These are phyloP conservation scores for Elsinoe batatas DNA, from an alignment of 2,329 filamentous ascomycete species.

Conservation along the genomic window DNA sequence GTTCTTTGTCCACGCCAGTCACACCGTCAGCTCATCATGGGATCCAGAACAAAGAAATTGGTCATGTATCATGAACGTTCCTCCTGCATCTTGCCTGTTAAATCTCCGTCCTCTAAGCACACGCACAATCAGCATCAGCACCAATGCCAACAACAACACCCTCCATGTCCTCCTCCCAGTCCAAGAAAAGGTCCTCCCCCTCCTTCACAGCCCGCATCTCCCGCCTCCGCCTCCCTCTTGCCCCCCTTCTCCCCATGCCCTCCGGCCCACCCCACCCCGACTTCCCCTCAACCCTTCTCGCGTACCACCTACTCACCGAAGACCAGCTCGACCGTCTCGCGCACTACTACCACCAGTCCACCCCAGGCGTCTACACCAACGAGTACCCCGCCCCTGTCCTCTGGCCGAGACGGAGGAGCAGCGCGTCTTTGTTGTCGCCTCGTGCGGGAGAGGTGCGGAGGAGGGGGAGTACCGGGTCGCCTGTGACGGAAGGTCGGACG, in stretches of 20 bases:
- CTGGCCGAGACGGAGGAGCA: constrained; percentile 36
- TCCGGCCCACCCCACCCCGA: constrained; percentile 53
- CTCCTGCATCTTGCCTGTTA: too few species aligned
- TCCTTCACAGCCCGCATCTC: constrained; percentile 50
- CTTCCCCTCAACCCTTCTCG: constrained; percentile 58
- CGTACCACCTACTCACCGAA: constrained; percentile 66
- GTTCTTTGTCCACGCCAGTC: too few species aligned
- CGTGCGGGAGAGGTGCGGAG: background rate
- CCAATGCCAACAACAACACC: background rate
- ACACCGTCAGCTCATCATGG: too few species aligned
- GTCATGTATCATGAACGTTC: too few species aligned
- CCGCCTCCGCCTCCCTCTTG: constrained; percentile 56
- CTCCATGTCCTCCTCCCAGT: background rate
- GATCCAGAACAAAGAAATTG: too few species aligned
- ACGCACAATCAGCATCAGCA: background rate
- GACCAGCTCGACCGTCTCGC: constrained; percentile 59
- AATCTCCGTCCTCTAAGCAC: background rate
- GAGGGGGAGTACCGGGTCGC: background rate
- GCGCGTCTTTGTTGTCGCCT: background rate
- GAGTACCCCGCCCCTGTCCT: constrained; percentile 60
- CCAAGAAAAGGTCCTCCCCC: background rate
- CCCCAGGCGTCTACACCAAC: constrained; percentile 43
- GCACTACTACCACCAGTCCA: constrained; percentile 62
- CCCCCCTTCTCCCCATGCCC: constrained; percentile 49
- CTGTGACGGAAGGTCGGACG: background rate